Evolutionary conservation across 2,329 filamentous ascomycete genomes (phyloP), one percentile per base, ranked within the genome.

Genomic region (Pestalotiopsis sp.): DNA sequence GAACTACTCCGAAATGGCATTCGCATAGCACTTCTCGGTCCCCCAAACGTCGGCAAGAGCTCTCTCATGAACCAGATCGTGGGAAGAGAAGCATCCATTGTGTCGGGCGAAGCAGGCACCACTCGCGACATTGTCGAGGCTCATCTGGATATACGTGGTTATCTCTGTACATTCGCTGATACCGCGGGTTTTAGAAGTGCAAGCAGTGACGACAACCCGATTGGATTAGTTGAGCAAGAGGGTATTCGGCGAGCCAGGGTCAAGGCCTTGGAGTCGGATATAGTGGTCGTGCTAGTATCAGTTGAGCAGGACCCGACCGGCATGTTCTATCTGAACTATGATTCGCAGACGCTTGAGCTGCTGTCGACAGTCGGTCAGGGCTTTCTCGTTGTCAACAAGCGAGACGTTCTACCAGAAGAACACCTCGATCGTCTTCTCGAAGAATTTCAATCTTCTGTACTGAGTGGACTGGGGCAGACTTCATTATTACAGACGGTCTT

Each of bases 121-220:
- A 99, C 96, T 6, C 85, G 96, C 70, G 96, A 99, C 81, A 91
- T 99, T 66, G 91, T 99, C 12, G 96, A 99, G 82, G 93, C 96
- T 0, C 92, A 92, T 36, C 86, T 99, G 31, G 96, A 99, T 80
- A 86, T 99, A 62, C 90, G 91, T 0, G 96, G 96, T 0, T 99
- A 93, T 82, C 89, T 97, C 64, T 97, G 95, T 79, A 93, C 93
- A n/a, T 91, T 99, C 76, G 95, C 95, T 17, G 96, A 99, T 81
- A 98, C 96, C 75, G 96, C 96, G 23, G 96, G 96, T 1, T 89
- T 99, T 73, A 87, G 94, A 64, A 88, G 86, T 62, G 79, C 74
- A 45, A 71, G 73, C 27, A 69, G 45, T 6, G 61, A 70, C 69
- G 57, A 63, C 52, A 67, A 49, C 38, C 73, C 73, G 41, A 89